Evolutionary conservation across 257 asterid genomes (phyloP), one percentile per base, ranked within the genome.

Genomic region (Scutellaria baicalensis): DNA sequence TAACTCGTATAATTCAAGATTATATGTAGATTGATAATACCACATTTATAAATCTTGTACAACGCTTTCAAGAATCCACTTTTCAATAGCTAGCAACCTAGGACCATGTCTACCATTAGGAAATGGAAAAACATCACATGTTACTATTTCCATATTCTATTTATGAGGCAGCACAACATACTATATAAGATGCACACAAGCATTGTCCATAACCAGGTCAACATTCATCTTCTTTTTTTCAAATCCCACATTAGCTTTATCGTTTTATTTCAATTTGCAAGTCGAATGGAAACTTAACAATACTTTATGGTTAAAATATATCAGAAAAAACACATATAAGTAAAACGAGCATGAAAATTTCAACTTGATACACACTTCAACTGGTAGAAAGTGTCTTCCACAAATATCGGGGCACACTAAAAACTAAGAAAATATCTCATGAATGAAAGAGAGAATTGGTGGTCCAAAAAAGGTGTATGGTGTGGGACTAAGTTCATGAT

Each of bases 71-170:
- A 40, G 59, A 65, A 16, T 31, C 17, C 18, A 10, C 49, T 16
- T 9, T 64, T 65, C 11, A 9, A 48, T n/a, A 16, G 38, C 18
- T 31, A 48, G 35, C 33, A 48, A 33, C 38, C 47, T 65, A 12
- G 52, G 64, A 63, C 39, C 55, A 39, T 20, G 7, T n/a, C 23
- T 3, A 63, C n/a, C 17, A 54, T 17, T 39, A 4, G 6, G 64
- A 14, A 35, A 12, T 45, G 47, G 20, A 43, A 44, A 64, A 58
- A 71, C 9, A n/a, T 66, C 81, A 71, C 71, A 61, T 71, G 74
- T 20, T 42, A 14, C 16, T 51, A 70, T 16, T 39, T 5, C 38
- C 20, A 40, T 9, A 45, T 55, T 31, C 71, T 67, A 75, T 52
- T 52, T 20, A 9, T 48, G 77, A 43, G 56, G 70, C 74, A 49